These are phyloP conservation scores for Helotiales sp. DNA, from an alignment of 2,329 filamentous ascomycete species.

Conservation along the genomic window DNA sequence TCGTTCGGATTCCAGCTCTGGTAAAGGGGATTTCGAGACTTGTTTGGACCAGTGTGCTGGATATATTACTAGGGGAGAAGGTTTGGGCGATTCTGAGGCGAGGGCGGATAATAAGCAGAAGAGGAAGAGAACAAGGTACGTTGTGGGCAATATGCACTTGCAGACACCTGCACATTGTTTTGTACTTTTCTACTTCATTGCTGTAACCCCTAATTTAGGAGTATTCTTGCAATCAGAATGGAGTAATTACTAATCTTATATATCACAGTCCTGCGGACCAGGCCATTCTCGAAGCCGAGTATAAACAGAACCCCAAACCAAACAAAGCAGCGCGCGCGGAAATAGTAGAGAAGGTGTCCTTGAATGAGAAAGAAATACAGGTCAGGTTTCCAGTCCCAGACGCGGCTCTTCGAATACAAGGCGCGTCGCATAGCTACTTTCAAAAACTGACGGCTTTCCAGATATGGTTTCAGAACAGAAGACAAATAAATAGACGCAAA, in stretches of 20 bases:
- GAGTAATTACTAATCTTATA: conserved; percentile 27
- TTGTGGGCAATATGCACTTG: conserved; percentile 29
- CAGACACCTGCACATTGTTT: neutral
- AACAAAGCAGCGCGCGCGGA: conserved; percentile 86
- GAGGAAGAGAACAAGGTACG: conserved; percentile 68
- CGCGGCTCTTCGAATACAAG: conserved; percentile 2
- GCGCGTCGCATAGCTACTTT: conserved; percentile 26
- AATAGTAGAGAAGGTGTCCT: conserved; percentile 77
- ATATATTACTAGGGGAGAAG: conserved; percentile 34
- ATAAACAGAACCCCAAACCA: conserved; percentile 83
- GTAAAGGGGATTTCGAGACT: conserved; percentile 31
- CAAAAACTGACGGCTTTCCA: conserved; percentile 46
- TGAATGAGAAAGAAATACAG: conserved; percentile 97
- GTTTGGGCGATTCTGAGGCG: conserved; percentile 31
- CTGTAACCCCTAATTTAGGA: neutral
- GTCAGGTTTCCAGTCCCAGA: conserved; percentile 56
- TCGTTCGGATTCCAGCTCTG: conserved; percentile 28
- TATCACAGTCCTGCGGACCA: conserved; percentile 79
- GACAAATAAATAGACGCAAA: conserved; percentile 90
- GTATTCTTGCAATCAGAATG: neutral
- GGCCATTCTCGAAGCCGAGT: conserved; percentile 83
- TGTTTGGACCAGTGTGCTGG: conserved; percentile 30
- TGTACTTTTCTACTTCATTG: neutral
- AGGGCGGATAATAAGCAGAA: conserved; percentile 50
- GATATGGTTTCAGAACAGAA: conserved; percentile 98